Percentiles rank a stretch among this genome's conserved stretches.
phyloP scores from a whole-genome alignment of 768 basidiomycete genomes.

The Collybia nuda region DNA sequence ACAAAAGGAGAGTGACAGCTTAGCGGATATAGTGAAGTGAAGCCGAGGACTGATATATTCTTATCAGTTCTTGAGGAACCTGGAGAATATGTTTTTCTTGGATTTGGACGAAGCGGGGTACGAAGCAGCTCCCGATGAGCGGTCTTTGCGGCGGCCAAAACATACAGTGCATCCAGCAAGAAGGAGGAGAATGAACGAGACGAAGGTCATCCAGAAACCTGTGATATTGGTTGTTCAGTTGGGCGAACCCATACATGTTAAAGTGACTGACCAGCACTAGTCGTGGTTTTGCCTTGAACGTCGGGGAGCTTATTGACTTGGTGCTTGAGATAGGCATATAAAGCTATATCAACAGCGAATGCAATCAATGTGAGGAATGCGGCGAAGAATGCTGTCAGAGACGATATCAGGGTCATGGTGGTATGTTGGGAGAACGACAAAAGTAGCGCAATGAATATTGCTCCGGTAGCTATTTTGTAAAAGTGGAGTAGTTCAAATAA shows the following conservation, averaged over 20 bases:
- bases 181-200: slow-evolving; percentile 58
- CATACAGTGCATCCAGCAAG: slow-evolving; percentile 70
- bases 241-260: slow-evolving; percentile 2
- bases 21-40: too few relatives aligned
- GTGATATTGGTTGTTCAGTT: not conserved
- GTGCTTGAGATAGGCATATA: slow-evolving; percentile 61
- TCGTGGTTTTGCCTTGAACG: slow-evolving; percentile 44
- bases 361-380: slow-evolving; percentile 68
- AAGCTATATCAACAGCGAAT: slow-evolving; percentile 76
- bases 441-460: slow-evolving; percentile 64
- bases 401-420: slow-evolving; percentile 59
- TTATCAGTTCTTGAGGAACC: slow-evolving; percentile 34
- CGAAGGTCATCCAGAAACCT: slow-evolving; percentile 81
- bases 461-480: slow-evolving; percentile 40
- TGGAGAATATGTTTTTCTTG: slow-evolving; percentile 29
- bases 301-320: slow-evolving; percentile 51
- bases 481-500: not conserved
- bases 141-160: slow-evolving; percentile 60
- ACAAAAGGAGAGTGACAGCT: not conserved
- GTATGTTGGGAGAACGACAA: slow-evolving; percentile 59
- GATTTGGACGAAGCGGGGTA: slow-evolving; percentile 29
- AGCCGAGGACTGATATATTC: not conserved
- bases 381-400: slow-evolving; percentile 70
- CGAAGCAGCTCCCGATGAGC: slow-evolving; percentile 40
- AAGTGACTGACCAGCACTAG: slow-evolving; percentile 58